Evolutionary conservation across 2,329 filamentous ascomycete species (phyloP), one percentile per base, ranked within the genome.

Genomic region (Akanthomyces muscarius): DNA sequence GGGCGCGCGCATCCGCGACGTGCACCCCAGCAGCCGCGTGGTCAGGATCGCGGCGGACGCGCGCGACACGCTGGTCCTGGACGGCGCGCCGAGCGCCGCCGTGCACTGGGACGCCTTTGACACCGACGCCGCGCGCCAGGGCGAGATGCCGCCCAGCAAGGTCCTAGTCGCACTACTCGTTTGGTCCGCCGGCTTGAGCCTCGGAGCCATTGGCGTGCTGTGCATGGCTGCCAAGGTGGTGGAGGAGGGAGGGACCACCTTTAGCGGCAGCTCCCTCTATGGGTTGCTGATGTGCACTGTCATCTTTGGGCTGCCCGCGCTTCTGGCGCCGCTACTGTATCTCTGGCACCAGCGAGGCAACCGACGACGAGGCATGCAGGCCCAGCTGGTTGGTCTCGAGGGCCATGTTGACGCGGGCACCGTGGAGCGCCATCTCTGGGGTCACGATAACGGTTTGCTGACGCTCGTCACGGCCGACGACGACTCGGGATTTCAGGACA

Each of bases 1-100:
- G 69, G 67, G 71, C 6, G 69, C 71, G 7, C 74, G 74, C n/a
- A 73, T 82, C 1, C 79, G 78, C 75, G 78, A 81, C 53, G 77
- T 82, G 28, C 68, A 77, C 6, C 79, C 80, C 0, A 70, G 66
- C 0, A 74, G 72, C 59, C 75, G 77, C 52, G 73, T 81, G 11
- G 73, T 75, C 2, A 77, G 77, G 7, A 70, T 78, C 2, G 76
- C 73, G 4, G 68, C 73, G n/a, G 36, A 60, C 25, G 44, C 45
- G 36, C 71, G 76, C 38, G 75, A 80, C 58, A 80, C 75, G 5
- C 72, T 81, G 23, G 75, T 79, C 28, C 66, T 81, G 3, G 68
- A 70, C 30, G 65, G 66, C 7, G 67, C 66, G 1, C 63, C 65
- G 30, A 67, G 77, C 1, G 77, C 78, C 0, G 72, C 75, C 3